Conservation (phyloP, 306 rosid genomes). For the Trifolium dubium region DNA sequence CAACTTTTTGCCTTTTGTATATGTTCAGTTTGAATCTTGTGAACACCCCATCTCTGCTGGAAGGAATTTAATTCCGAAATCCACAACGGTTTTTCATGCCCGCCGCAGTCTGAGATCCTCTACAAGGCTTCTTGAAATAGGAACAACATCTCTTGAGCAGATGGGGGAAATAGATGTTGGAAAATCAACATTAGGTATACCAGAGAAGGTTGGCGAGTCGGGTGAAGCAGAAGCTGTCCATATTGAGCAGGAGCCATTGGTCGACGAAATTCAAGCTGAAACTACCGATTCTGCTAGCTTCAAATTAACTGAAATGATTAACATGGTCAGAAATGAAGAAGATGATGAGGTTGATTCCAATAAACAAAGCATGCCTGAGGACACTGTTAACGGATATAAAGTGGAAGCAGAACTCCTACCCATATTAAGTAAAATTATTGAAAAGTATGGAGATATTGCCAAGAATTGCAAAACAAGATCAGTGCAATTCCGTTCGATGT, state of each 20-base stretch:
- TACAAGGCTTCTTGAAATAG: not conserved
- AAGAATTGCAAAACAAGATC: not conserved
- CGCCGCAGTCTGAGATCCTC: constrained; percentile 36
- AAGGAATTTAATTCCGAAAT: not conserved
- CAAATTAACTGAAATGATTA: constrained; percentile 12
- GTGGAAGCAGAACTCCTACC: constrained; percentile 3
- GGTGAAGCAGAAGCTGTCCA: not conserved
- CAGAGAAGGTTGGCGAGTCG: not conserved
- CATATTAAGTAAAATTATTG: not conserved
- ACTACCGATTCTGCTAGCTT: not conserved
- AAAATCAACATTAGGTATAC: not conserved
- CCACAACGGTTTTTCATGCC: not conserved
- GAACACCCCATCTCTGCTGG: not conserved
- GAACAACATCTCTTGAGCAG: not conserved
- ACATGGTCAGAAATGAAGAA: not conserved
- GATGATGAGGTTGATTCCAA: constrained; percentile 4
- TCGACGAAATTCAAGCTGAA: no score
- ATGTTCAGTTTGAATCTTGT: constrained; percentile 38
- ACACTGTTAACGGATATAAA: constrained; percentile 13
- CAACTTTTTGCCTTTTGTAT: constrained; percentile 21
- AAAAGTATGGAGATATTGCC: constrained; percentile 20
- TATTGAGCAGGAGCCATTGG: no score
- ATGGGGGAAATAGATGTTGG: not conserved
- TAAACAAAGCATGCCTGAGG: not conserved
- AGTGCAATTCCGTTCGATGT: not conserved